Conservation (phyloP, 2,329 filamentous ascomycete species). For the Fusarium illudens region DNA sequence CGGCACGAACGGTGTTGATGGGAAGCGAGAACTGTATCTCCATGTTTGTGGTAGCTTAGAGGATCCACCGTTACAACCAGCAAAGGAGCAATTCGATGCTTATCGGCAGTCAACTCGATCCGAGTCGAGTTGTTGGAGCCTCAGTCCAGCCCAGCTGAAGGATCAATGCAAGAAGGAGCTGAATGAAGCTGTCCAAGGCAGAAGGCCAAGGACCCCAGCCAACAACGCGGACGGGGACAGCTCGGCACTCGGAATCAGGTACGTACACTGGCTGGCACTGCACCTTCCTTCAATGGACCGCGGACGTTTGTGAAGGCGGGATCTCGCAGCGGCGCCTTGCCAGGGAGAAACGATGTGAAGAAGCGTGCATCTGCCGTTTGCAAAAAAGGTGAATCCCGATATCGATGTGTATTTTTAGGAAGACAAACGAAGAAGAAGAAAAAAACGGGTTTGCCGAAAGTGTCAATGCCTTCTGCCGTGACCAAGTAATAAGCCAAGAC, state of each 20-base stretch:
- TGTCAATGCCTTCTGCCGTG: background rate
- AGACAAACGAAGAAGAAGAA: background rate
- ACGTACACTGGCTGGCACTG: background rate
- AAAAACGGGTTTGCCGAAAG: background rate
- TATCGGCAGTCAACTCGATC: background rate
- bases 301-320: conserved; percentile 6
- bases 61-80: conserved; percentile 11
- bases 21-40: conserved; percentile 52
- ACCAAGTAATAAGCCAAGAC: conserved; percentile 5
- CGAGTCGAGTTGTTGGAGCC: background rate
- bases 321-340: conserved; percentile 20
- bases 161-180: conserved; percentile 18
- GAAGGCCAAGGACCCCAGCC: conserved; percentile 20
- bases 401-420: background rate
- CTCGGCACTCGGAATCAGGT: conserved; percentile 27
- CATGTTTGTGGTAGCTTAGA: conserved; percentile 38
- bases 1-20: conserved; percentile 34
- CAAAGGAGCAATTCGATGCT: background rate
- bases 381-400: background rate
- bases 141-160: conserved; percentile 7
- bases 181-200: conserved; percentile 10
- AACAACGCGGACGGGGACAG: background rate
- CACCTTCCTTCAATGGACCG: background rate
- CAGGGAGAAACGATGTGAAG: background rate
- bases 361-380: conserved; percentile 1